These are phyloP conservation scores for Alternaria gaisen DNA, from an alignment of 2,329 filamentous ascomycete genomes.

Conservation along the genomic window DNA sequence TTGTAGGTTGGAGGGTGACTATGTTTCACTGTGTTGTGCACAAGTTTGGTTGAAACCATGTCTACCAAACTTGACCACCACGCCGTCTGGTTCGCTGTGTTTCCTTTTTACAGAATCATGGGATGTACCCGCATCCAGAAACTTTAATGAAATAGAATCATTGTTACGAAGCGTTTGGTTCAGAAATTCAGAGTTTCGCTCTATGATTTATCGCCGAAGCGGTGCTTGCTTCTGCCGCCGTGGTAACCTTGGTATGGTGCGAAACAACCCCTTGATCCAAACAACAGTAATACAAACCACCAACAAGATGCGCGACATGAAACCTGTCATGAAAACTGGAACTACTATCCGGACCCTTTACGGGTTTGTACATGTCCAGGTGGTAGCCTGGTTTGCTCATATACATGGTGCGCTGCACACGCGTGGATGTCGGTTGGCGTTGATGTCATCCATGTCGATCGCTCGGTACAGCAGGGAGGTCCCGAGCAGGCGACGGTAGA, in stretches of 20 bases:
- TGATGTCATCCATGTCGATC: constrained; percentile 12
- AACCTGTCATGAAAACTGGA: neutral
- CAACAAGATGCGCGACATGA: neutral
- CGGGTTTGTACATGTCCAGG: neutral
- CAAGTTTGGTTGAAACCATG: neutral
- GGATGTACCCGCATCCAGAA: neutral
- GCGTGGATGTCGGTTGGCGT: constrained; percentile 1
- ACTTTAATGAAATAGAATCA: neutral
- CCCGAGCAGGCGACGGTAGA: neutral
- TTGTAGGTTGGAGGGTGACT: constrained; percentile 22
- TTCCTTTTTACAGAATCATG: neutral
- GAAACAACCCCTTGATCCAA: neutral
- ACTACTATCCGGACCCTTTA: neutral
- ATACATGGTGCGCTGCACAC: neutral
- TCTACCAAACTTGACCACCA: neutral
- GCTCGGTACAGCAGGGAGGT: constrained; percentile 1
- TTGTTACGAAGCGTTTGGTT: neutral
- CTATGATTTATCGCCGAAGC: neutral
- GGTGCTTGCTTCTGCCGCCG: constrained; percentile 4
- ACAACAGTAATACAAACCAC: neutral
- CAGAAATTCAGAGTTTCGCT: neutral
- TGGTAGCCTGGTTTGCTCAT: neutral
- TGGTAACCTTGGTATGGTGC: neutral
- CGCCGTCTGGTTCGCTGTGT: neutral
- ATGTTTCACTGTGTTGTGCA: neutral